These are phyloP conservation scores for Tylopilus orsonianus DNA, from an alignment of 1,284 basidiomycete genomes.

Conservation along the genomic window DNA sequence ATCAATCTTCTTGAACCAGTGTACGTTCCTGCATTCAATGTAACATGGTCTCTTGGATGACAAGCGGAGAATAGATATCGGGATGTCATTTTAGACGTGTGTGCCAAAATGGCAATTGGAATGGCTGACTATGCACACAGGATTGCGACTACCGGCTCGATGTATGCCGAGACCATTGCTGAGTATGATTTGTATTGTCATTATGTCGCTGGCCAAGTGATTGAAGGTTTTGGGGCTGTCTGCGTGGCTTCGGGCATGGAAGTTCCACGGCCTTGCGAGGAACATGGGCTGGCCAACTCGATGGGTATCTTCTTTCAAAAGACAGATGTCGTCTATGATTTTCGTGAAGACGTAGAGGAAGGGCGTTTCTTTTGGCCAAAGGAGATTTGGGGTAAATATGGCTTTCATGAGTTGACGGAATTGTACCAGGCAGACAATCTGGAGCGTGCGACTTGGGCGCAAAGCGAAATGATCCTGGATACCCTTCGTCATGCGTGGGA, in stretches of 20 bases:
- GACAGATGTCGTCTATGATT: constrained; percentile 97
- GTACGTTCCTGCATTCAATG: constrained; percentile 42
- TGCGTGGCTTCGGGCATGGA: constrained; percentile 91
- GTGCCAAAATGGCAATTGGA: constrained; percentile 85
- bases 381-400: constrained; percentile 85
- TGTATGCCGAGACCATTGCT: constrained; percentile 71
- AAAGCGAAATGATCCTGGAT: constrained; percentile 90
- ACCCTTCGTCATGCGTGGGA: constrained; percentile 85
- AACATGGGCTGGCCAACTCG: constrained; percentile 88
- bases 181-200: constrained; percentile 99
- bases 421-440: constrained; percentile 55
- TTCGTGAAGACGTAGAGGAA: constrained; percentile 89
- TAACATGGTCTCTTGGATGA: constrained; percentile 2
- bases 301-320: constrained; percentile 99
- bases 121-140: constrained; percentile 96
- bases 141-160: constrained; percentile 66
- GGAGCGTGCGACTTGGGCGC: constrained; percentile 71
- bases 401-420: constrained; percentile 70
- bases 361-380: constrained; percentile 92
- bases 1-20: constrained; percentile 65
- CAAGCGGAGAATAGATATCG: constrained; percentile 57
- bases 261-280: constrained; percentile 69
- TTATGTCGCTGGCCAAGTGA: constrained; percentile 97
- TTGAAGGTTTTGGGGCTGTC: constrained; percentile 91
- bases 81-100: constrained; percentile 81